A percentile compares a stretch with the other conserved stretches of the same genome.
These are phyloP conservation scores for Saccharomycopsis vini DNA, from an alignment of 805 yeast species.

Conservation along the genomic window DNA sequence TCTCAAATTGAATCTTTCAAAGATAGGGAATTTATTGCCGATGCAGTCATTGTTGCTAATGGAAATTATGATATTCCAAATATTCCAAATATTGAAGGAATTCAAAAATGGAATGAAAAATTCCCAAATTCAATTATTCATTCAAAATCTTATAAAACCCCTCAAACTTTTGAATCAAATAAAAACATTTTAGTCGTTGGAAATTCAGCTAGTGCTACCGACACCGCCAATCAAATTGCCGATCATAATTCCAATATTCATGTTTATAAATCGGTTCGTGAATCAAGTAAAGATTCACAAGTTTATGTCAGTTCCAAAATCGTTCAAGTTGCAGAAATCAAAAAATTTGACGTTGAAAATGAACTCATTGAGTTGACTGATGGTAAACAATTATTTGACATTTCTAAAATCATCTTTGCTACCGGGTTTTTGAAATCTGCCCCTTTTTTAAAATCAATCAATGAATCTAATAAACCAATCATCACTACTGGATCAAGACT, in stretches of 20 bases:
- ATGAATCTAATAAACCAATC: conserved; percentile 24
- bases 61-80: conserved; percentile 54
- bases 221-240: neutral
- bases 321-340: neutral
- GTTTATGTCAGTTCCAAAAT: neutral
- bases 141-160: conserved; percentile 30
- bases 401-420: conserved; percentile 56
- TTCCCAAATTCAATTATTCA: conserved; percentile 31
- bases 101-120: conserved; percentile 31
- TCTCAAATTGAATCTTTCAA: neutral
- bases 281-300: neutral
- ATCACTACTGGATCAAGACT: conserved; percentile 40
- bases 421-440: conserved; percentile 65
- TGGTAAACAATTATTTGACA: conserved; percentile 36
- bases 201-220: neutral
- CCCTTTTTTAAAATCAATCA: conserved; percentile 43
- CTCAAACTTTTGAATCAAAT: conserved; percentile 28
- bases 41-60: conserved; percentile 47
- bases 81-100: conserved; percentile 42
- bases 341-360: neutral
- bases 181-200: conserved; percentile 17
- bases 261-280: neutral
- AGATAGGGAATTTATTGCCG: conserved; percentile 27
- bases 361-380: conserved; percentile 31
- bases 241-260: neutral